phyloP scores from a whole-genome alignment of 768 basidiomycete genomes.

The Phanerodontia chrysosporium region DNA sequence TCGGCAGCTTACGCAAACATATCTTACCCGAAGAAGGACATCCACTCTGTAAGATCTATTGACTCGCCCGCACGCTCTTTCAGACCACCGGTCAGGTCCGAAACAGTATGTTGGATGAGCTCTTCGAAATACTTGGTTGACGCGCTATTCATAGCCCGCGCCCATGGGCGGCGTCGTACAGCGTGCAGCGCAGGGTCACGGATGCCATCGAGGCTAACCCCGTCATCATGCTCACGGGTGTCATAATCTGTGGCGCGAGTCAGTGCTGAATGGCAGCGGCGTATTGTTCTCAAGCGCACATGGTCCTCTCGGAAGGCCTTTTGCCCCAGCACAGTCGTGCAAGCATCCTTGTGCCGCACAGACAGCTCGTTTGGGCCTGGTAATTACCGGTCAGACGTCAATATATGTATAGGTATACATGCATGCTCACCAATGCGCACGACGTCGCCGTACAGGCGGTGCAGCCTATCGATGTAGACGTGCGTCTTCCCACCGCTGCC shows the following conservation, averaged over 20 bases:
- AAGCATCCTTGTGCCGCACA: background rate
- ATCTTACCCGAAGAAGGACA: slow-evolving; percentile 12
- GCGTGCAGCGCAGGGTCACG: slow-evolving; percentile 6
- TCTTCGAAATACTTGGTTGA: slow-evolving; percentile 12
- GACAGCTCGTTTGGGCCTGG: slow-evolving; percentile 13
- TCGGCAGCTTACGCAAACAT: no score
- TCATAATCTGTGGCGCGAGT: slow-evolving; percentile 6
- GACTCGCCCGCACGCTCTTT: background rate
- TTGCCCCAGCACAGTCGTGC: slow-evolving; percentile 1
- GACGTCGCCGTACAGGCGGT: slow-evolving; percentile 8
- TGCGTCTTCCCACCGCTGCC: background rate
- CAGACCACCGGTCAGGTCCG: background rate
- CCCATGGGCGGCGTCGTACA: slow-evolving; percentile 6
- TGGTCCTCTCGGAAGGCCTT: slow-evolving; percentile 8
- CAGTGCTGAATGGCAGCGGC: background rate
- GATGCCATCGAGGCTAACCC: slow-evolving; percentile 7
- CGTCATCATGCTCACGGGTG: slow-evolving; percentile 7
- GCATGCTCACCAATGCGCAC: slow-evolving; percentile 5
- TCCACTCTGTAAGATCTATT: slow-evolving; percentile 7
- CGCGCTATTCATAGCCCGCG: slow-evolving; percentile 7
- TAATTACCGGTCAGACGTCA: background rate
- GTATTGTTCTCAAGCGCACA: slow-evolving; percentile 1
- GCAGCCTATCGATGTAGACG: slow-evolving; percentile 3
- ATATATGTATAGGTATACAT: background rate
- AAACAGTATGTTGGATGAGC: slow-evolving; percentile 1